Percentiles rank a stretch among this genome's conserved stretches.
phyloP scores from a whole-genome alignment of 495 filamentous ascomycete genomes.

The Penicillium paxilli region DNA sequence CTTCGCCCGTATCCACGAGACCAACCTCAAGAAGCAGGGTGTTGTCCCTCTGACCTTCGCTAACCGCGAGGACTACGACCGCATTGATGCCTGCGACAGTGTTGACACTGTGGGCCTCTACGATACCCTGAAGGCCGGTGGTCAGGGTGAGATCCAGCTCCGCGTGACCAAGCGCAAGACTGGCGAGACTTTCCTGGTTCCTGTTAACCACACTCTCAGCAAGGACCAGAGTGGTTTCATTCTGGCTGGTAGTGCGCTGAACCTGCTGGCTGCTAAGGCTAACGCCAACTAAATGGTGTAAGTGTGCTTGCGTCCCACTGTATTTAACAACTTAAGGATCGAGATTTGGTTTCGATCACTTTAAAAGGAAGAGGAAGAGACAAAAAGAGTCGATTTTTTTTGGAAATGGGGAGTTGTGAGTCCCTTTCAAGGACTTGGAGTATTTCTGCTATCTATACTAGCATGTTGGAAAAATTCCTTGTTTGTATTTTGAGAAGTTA shows the following conservation, averaged over 20 bases:
- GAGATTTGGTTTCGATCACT: not conserved
- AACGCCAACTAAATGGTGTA: constrained; percentile 10
- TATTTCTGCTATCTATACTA: constrained; percentile 13
- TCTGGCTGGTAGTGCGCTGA: constrained; percentile 90
- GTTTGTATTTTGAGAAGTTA: constrained; percentile 18
- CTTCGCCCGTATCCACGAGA: constrained; percentile 97
- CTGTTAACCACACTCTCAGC: constrained; percentile 69
- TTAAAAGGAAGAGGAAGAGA: not conserved
- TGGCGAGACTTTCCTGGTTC: constrained; percentile 57
- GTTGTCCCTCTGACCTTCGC: constrained; percentile 90
- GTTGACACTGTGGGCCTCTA: constrained; percentile 80
- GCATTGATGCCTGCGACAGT: constrained; percentile 75
- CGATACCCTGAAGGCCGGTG: constrained; percentile 75
- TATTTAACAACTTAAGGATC: not conserved
- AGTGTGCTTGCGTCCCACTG: not conserved
- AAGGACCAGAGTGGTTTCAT: constrained; percentile 89
- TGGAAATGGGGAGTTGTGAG: constrained; percentile 23
- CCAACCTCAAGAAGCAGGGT: constrained; percentile 98
- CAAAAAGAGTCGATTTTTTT: constrained; percentile 20
- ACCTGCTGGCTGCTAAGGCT: constrained; percentile 68
- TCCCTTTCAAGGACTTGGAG: constrained; percentile 3
- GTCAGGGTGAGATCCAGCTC: constrained; percentile 74
- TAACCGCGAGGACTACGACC: constrained; percentile 83
- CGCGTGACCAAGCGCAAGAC: constrained; percentile 59
- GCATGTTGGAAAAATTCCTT: constrained; percentile 7